Percentiles rank a stretch among this genome's conserved stretches.
These are phyloP conservation scores for Sordaria brevicollis DNA, from an alignment of 495 filamentous ascomycete species.

Conservation along the genomic window DNA sequence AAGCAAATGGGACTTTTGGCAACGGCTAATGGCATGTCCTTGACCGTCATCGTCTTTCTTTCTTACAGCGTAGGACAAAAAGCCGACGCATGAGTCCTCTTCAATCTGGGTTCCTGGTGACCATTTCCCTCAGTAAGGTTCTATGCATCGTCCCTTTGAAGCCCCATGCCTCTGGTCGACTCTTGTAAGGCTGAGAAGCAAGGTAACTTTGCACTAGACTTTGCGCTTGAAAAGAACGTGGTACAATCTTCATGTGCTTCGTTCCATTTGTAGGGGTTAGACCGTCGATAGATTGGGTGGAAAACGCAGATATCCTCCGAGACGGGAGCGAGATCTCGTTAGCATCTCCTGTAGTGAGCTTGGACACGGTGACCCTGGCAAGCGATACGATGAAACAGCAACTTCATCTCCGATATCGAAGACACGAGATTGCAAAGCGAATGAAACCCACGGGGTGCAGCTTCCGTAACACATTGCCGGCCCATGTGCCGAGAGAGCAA, in stretches of 20 bases:
- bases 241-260: neutral
- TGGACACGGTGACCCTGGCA: neutral
- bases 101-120: neutral
- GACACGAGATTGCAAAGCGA: neutral
- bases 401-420: neutral
- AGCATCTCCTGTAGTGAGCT: neutral
- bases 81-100: neutral
- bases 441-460: neutral
- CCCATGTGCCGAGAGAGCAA: neutral
- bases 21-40: neutral
- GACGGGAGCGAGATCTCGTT: neutral
- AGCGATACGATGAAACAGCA: neutral
- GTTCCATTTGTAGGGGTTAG: neutral
- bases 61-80: neutral
- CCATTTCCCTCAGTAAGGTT: neutral
- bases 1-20: neutral
- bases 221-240: neutral
- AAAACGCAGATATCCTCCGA: neutral
- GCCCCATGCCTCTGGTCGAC: neutral
- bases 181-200: neutral
- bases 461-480: neutral
- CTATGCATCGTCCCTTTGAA: neutral
- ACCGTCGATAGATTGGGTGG: neutral
- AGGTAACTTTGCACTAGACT: neutral
- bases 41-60: neutral